Conservation (phyloP, 129 eudicot genomes). For the Centella asiatica region DNA sequence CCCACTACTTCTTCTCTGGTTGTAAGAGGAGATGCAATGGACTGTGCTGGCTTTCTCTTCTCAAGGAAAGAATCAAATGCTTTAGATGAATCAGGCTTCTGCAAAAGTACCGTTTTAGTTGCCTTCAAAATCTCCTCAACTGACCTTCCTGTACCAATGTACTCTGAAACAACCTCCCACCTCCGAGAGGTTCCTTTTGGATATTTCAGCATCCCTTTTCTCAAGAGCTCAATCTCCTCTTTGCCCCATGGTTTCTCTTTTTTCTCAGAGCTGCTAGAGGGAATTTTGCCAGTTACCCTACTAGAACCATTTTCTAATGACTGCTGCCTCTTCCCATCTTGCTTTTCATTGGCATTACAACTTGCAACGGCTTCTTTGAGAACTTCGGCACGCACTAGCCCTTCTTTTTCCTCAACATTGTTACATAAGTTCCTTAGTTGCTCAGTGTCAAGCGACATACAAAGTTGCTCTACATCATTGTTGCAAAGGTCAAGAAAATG, state of each 20-base stretch:
- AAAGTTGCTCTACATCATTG: constrained; percentile 65
- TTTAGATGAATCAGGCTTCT: constrained; percentile 86
- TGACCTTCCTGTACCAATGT: constrained; percentile 66
- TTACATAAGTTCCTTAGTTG: constrained; percentile 58
- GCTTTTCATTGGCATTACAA: constrained; percentile 16
- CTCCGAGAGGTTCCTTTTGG: constrained; percentile 95
- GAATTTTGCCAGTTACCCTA: constrained; percentile 26
- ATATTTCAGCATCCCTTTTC: constrained; percentile 69
- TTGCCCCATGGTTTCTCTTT: constrained; percentile 80
- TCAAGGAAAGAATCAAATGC: constrained; percentile 94
- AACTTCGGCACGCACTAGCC: constrained; percentile 37
- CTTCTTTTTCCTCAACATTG: constrained; percentile 55
- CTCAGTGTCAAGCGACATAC: constrained; percentile 56
- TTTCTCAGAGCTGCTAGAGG: constrained; percentile 28
- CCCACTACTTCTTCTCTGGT: constrained; percentile 63
- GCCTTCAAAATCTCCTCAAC: constrained; percentile 97
- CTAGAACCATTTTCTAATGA: constrained; percentile 42
- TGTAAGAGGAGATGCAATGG: constrained; percentile 72
- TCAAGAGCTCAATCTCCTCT: constrained; percentile 83
- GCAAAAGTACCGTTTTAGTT: constrained; percentile 82
- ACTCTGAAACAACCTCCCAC: constrained; percentile 97
- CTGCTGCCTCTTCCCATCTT: constrained; percentile 22
- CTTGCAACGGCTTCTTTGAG: constrained; percentile 41
- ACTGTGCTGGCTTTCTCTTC: constrained; percentile 63
- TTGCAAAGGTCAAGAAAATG: constrained; percentile 42